These are phyloP conservation scores for Nasturtium officinale DNA, from an alignment of 345 rosid genomes.

Conservation along the genomic window DNA sequence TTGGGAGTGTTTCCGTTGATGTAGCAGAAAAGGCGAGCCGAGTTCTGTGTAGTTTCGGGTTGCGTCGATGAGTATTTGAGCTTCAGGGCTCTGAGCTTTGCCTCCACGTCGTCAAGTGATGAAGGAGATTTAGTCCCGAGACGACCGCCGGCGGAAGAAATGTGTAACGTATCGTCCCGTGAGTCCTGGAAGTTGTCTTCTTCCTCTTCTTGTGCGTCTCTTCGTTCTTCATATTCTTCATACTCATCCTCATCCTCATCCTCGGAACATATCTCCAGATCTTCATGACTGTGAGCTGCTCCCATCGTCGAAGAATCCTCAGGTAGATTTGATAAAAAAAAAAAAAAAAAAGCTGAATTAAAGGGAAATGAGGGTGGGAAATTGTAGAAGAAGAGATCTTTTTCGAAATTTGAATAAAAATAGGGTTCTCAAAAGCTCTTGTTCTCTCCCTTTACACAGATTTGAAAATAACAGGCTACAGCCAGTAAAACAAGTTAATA, in stretches of 20 bases:
- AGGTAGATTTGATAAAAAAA: too few relatives aligned
- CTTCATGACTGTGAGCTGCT: constrained; percentile 66
- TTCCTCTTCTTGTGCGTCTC: constrained; percentile 49
- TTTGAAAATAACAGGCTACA: constrained; percentile 28
- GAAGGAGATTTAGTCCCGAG: constrained; percentile 53
- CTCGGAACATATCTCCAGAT: constrained; percentile 65
- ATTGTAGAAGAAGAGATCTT: constrained; percentile 37
- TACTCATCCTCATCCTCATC: constrained; percentile 60
- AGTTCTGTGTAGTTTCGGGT: constrained; percentile 47
- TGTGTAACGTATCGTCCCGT: constrained; percentile 52
- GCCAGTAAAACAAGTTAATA: constrained; percentile 9
- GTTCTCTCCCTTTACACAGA: background rate
- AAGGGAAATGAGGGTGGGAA: constrained; percentile 33
- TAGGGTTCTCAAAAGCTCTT: constrained; percentile 26
- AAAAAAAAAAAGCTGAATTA: background rate
- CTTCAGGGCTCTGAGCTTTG: constrained; percentile 60
- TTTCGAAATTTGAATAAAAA: constrained; percentile 63
- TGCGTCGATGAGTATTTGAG: constrained; percentile 62
- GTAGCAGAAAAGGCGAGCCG: constrained; percentile 66
- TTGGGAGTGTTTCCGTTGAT: constrained; percentile 75
- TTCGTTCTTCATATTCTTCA: constrained; percentile 48
- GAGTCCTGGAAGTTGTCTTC: constrained; percentile 57
- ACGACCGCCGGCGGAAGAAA: constrained; percentile 42
- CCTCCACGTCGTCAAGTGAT: constrained; percentile 66
- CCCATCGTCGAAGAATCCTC: constrained; percentile 52